Evolutionary conservation across 768 basidiomycete species (phyloP), one percentile per base, ranked within the genome.

Genomic region (Podaxis carcinomalis): DNA sequence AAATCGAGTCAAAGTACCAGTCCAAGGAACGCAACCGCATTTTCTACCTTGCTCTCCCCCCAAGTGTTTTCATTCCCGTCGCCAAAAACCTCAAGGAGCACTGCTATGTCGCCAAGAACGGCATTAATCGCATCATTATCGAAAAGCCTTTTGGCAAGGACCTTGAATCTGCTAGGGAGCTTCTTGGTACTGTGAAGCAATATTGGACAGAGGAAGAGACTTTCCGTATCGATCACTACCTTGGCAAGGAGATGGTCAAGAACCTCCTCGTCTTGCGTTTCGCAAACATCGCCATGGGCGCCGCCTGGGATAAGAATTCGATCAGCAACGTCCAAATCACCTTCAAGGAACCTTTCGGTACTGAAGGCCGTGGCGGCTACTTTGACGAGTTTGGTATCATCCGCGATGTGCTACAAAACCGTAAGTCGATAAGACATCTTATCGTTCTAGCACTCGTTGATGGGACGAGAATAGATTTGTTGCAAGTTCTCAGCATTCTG

Each of bases 161-260:
- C 68, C 83, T 92, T 63, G 85, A 92, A 0, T 92, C 91, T 7
- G 92, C 90, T 59, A 83, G 90, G 52, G 82, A 84, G 63, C 87
- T 99, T 61, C 83, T 98, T 61, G 71, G 75, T 21, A 80, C 87
- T 16, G 81, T 99, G 73, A 95, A 93, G 77, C 71, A 86, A 65
- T 86, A 92, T 63, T 99, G 95, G 95, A 80, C 81, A 2, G 96
- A 99, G 75, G 93, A 98, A 28, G 97, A 99, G 79, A 98, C 95
- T 9, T 99, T 92, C 86, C 91, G 96, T 56, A 98, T 99, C 72
- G 96, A 99, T 75, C 96, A 99, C 72, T 99, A 99, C 74, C 89
- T 99, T 56, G 96, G 96, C 61, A 99, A 99, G 80, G 96, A 99
- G 83, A 98, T 99, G 96, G 93, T 98, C 71, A 99, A 99, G 83